These are phyloP conservation scores for Penicillium frequentans DNA, from an alignment of 2,329 filamentous ascomycete genomes.

Conservation along the genomic window DNA sequence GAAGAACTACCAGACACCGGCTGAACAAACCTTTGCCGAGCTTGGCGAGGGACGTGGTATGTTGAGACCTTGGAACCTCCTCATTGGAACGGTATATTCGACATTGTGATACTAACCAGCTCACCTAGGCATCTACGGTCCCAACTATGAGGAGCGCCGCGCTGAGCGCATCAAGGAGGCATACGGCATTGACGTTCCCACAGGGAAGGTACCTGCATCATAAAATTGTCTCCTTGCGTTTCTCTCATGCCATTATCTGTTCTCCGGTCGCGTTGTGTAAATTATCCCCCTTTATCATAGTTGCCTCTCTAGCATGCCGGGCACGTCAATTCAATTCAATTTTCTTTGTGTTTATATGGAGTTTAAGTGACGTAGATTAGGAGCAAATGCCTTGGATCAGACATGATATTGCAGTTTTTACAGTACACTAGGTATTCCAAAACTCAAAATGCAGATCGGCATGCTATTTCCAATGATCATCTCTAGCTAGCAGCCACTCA, in stretches of 20 bases:
- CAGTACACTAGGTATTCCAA: background rate
- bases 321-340: conserved; percentile 17
- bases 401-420: background rate
- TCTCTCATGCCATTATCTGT: conserved; percentile 20
- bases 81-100: background rate
- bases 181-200: conserved; percentile 82
- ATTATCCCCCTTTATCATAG: conserved; percentile 28
- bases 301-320: conserved; percentile 23
- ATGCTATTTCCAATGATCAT: background rate
- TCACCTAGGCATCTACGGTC: conserved; percentile 69
- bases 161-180: conserved; percentile 78
- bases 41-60: conserved; percentile 85
- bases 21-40: conserved; percentile 76
- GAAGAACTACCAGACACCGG: conserved; percentile 70
- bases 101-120: conserved; percentile 7
- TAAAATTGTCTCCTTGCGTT: conserved; percentile 25
- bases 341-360: conserved; percentile 13
- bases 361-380: conserved; percentile 8
- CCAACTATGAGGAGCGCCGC: conserved; percentile 82
- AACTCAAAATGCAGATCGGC: background rate
- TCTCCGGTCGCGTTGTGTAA: conserved; percentile 28
- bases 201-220: conserved; percentile 50
- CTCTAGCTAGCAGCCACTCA: background rate
- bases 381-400: background rate
- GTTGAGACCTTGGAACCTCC: conserved; percentile 1